phyloP scores from a whole-genome alignment of 305 asterid genomes.

The Solanum hybrid region DNA sequence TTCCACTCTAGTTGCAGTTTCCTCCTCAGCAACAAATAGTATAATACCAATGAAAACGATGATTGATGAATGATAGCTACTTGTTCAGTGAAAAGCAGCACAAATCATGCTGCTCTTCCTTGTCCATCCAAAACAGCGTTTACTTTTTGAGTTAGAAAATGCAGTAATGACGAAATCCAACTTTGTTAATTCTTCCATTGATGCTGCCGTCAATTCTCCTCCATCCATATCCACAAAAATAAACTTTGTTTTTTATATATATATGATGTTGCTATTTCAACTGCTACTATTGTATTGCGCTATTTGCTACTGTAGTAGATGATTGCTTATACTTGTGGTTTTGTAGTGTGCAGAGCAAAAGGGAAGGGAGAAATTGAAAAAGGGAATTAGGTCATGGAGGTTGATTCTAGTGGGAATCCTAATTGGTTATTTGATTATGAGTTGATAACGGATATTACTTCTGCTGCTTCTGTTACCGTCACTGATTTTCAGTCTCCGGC shows the following conservation, averaged over 20 bases:
- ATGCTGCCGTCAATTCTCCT: slow-evolving; percentile 3
- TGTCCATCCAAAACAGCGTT: slow-evolving; percentile 5
- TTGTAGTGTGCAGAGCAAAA: neutral
- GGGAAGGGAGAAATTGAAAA: neutral
- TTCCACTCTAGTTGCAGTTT: neutral
- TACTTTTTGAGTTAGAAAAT: slow-evolving; percentile 4
- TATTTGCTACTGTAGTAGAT: neutral
- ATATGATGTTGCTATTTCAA: neutral
- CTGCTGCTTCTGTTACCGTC: slow-evolving; percentile 11
- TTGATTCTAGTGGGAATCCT: slow-evolving; percentile 8
- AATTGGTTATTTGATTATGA: slow-evolving; percentile 23
- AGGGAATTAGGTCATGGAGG: slow-evolving; percentile 5
- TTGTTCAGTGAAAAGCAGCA: neutral
- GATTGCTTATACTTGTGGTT: neutral
- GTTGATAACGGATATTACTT: slow-evolving; percentile 13
- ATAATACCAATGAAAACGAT: neutral
- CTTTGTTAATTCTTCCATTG: neutral
- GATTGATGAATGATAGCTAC: neutral
- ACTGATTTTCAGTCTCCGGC: slow-evolving; percentile 6
- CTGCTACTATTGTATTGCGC: neutral
- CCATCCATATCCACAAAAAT: neutral
- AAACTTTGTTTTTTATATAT: neutral
- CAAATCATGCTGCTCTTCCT: neutral
- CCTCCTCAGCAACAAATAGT: neutral
- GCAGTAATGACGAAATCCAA: neutral